A percentile compares a stretch with the other conserved stretches of the same genome.
phyloP scores from a whole-genome alignment of 2,329 filamentous ascomycete genomes.

The Blastomyces percursus region DNA sequence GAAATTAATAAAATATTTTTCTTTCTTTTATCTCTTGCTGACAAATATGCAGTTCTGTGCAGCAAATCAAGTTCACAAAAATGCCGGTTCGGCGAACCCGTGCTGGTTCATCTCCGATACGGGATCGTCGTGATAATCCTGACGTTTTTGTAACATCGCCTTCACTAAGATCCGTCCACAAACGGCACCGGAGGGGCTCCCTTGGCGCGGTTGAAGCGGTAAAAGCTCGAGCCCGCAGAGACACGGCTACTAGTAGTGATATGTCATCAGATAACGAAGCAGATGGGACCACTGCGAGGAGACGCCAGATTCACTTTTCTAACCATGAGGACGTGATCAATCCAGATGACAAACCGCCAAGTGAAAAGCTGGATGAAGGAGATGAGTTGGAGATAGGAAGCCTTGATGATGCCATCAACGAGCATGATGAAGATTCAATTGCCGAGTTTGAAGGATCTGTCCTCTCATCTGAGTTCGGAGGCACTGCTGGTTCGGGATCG shows the following conservation, averaged over 20 bases:
- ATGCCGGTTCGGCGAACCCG: conserved; percentile 72
- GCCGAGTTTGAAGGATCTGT: conserved; percentile 39
- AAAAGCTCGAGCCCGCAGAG: conserved; percentile 45
- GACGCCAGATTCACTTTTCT: conserved; percentile 42
- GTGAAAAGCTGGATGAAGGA: conserved; percentile 19
- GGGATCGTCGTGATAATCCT: conserved; percentile 38
- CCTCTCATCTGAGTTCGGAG: conserved; percentile 45
- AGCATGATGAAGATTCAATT: conserved; percentile 38
- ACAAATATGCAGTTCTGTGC: conserved; percentile 48
- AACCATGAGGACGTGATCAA: conserved; percentile 27
- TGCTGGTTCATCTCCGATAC: conserved; percentile 78
- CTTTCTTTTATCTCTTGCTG: neutral
- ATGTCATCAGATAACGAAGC: conserved; percentile 55
- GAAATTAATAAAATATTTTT: neutral
- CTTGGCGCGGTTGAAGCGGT: conserved; percentile 44
- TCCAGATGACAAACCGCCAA: conserved; percentile 13
- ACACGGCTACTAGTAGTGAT: conserved; percentile 56
- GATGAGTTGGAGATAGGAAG: conserved; percentile 11
- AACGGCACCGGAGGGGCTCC: conserved; percentile 44
- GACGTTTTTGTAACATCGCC: conserved; percentile 48
- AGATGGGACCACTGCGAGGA: conserved; percentile 43
- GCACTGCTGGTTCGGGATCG: conserved; percentile 46
- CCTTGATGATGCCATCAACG: conserved; percentile 26
- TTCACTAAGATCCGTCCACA: conserved; percentile 38
- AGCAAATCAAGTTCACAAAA: conserved; percentile 92